phyloP scores from a whole-genome alignment of 805 yeast genomes.

The Candida nonsorbophila region DNA sequence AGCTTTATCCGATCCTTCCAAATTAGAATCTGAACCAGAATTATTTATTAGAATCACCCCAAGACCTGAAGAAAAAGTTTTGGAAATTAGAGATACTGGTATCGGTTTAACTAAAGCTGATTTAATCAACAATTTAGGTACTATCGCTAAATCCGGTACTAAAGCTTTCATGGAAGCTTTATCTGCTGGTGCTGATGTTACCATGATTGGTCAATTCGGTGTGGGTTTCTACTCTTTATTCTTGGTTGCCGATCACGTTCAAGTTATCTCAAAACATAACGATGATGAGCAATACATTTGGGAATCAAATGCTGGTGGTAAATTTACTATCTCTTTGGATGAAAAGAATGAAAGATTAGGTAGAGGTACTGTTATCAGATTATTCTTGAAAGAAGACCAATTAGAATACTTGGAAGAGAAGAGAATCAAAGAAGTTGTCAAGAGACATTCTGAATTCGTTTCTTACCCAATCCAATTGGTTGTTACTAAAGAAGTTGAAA shows the following conservation, averaged over 20 bases:
- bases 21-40: conserved; percentile 92
- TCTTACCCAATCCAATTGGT: conserved; percentile 98
- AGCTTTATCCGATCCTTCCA: conserved; percentile 86
- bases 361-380: conserved; percentile 94
- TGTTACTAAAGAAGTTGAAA: conserved; percentile 98
- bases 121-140: conserved; percentile 97
- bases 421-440: conserved; percentile 98
- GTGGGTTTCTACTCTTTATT: conserved; percentile 99
- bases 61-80: conserved; percentile 85
- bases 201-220: conserved; percentile 99
- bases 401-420: conserved; percentile 98
- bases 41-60: conserved; percentile 97
- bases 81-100: conserved; percentile 99
- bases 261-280: conserved; percentile 96
- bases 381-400: conserved; percentile 98
- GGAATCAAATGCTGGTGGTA: conserved; percentile 99
- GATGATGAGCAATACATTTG: conserved; percentile 99
- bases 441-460: conserved; percentile 99
- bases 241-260: conserved; percentile 98
- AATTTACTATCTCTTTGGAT: conserved; percentile 93
- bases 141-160: conserved; percentile 99
- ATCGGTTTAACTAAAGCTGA: conserved; percentile 99
- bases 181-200: conserved; percentile 98
- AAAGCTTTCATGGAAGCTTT: conserved; percentile 99
- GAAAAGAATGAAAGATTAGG: conserved; percentile 78